Evolutionary conservation across 768 basidiomycete species (phyloP), one percentile per base, ranked within the genome.

Genomic region (Mycena pura): DNA sequence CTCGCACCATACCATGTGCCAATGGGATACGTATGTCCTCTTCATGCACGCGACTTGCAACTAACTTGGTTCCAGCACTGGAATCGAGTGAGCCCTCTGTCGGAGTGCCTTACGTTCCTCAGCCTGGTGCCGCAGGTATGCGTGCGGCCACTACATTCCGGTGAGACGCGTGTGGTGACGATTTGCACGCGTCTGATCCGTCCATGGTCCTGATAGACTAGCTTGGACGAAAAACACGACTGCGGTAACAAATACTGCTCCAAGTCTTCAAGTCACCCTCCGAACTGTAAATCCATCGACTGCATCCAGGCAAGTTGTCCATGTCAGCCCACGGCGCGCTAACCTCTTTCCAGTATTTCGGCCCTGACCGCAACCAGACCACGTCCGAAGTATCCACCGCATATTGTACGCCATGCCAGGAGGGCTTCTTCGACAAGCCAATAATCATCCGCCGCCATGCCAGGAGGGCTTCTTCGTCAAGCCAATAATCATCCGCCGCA

Each of bases 111-210:
- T 51, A 48, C 57, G 57, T 63, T 39, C 75, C 70, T 68, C 24
- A 64, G 73, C 58, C 64, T 57, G 62, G 63, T 66, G 88, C 64
- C 87, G 83, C 62, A 86, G 86, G 77, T 80, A 86, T 70, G 89
- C 88, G 70, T 93, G 91, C 73, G 91, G 91, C 62, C 92, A 93
- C 80, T 93, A 92, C 74, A 79, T 86, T 49, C 82, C 86, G 68
- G 88, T 89, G 56, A 40, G 60, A 49, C 64, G 56, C 67, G 85
- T 78, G 57, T 24, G 52, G 28, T 14, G 52, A 13, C 59, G 53
- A n/a, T 43, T 54, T 41, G 24, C 49, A 59, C 34, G 45, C 60
- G 56, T 54, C 58, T 55, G 61, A 50, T 48, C 59, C 15, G 49
- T 64, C 38, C n/a, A n/a, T n/a, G n/a, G n/a, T 48, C 17, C 40